A percentile compares a stretch with the other conserved stretches of the same genome.
Conservation (phyloP, 176 grass and related monocot genomes). For the Pontederia crassipes region DNA sequence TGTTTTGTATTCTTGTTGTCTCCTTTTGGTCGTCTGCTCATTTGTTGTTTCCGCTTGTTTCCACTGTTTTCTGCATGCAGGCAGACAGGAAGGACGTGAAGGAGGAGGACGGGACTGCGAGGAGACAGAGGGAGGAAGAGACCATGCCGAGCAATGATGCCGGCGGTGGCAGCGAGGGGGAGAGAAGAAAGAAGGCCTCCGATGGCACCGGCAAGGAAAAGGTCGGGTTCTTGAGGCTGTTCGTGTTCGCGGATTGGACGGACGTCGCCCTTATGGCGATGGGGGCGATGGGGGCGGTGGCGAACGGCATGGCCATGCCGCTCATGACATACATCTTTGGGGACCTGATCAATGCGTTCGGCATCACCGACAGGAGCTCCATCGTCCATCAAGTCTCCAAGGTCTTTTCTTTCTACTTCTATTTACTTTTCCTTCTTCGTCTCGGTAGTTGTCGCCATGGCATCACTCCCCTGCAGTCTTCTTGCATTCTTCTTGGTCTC, state of each 20-base stretch:
- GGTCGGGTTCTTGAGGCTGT: constrained; percentile 29
- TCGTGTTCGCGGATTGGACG: constrained; percentile 21
- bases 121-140: too few species aligned
- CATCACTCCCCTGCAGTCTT: too few species aligned
- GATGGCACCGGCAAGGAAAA: not conserved
- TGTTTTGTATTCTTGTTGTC: too few species aligned
- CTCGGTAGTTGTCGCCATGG: too few species aligned
- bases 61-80: too few species aligned
- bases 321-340: constrained; percentile 35
- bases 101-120: too few species aligned
- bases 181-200: not conserved
- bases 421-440: not conserved
- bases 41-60: too few species aligned
- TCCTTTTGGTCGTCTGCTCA: too few species aligned
- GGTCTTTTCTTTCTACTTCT: constrained; percentile 1
- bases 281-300: constrained; percentile 13
- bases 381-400: constrained; percentile 36
- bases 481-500: too few species aligned
- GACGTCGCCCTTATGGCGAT: constrained; percentile 26
- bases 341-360: constrained; percentile 35
- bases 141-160: too few species aligned
- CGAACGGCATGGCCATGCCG: constrained; percentile 34
- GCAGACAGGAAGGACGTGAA: too few species aligned
- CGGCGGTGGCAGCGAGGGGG: not conserved
- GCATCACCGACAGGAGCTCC: not conserved